Conservation (phyloP, 1,284 basidiomycete species). For the Ustilago tritici region DNA sequence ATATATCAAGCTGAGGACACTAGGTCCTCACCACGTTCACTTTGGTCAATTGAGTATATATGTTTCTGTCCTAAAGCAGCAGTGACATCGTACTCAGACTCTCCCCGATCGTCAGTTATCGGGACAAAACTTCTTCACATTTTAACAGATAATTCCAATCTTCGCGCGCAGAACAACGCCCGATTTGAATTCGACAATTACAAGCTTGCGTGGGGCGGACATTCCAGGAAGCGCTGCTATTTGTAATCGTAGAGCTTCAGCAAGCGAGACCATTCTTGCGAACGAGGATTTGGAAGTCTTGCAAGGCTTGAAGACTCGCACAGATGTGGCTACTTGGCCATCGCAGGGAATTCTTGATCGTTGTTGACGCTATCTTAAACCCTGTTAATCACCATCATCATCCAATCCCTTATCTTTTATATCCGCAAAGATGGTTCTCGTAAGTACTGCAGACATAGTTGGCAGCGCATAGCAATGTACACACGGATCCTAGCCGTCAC, state of each 20-base stretch:
- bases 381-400: conserved; percentile 26
- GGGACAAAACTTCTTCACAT: too few relatives aligned
- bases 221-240: conserved; percentile 12
- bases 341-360: conserved; percentile 14
- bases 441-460: conserved; percentile 16
- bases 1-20: too few relatives aligned
- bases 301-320: not conserved
- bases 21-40: too few relatives aligned
- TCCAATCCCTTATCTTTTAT: conserved; percentile 9
- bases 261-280: conserved; percentile 25
- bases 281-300: conserved; percentile 20
- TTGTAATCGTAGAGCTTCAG: conserved; percentile 26
- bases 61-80: too few relatives aligned
- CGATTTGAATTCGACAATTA: conserved; percentile 1
- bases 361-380: conserved; percentile 11
- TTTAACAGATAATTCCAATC: conserved; percentile 6
- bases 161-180: conserved; percentile 15
- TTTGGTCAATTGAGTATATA: too few relatives aligned
- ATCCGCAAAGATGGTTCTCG: conserved; percentile 41
- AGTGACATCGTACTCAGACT: too few relatives aligned
- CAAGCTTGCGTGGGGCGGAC: not conserved
- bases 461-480: not conserved
- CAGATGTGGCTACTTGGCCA: conserved; percentile 20
- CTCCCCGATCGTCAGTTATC: too few relatives aligned
- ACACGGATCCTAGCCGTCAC: not conserved